Evolutionary conservation across 1,139 yeast species (phyloP), one percentile per base, ranked within the genome.

Genomic region (Yamadazyma oceani): DNA sequence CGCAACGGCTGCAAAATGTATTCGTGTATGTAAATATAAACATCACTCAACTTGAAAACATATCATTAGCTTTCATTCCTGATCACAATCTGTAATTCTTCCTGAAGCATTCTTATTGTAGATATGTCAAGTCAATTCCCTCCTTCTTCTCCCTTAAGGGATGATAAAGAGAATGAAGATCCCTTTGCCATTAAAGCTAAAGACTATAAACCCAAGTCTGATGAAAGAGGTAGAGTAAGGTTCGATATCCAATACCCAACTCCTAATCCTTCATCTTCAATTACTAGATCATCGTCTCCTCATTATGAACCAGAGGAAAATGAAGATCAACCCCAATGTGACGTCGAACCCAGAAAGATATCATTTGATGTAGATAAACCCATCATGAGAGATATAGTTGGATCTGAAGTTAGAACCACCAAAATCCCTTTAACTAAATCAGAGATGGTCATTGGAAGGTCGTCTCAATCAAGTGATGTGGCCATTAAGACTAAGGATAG

Each of bases 101-200:
- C n/a, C n/a, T n/a, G n/a, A n/a, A n/a, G n/a, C n/a, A n/a, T n/a
- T n/a, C n/a, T n/a, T n/a, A n/a, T n/a, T n/a, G n/a, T n/a, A n/a
- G 19, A 7, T 8, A 41, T 41, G 41, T 55, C 57, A 3, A 31
- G 41, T 34, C 80, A 72, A 53, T 80, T 78, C 55, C 85, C 84
- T 10, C 86, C 86, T 15, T 79, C 85, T 19, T 80, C 85, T 22
- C 85, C 86, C 2, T 67, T 78, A 42, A 55, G 69, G 38, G 64
- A 63, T 39, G 56, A 53, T 31, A 50, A 49, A 28, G 53, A 46
- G 15, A 41, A 36, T 13, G 49, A 50, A 26, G 64, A 61, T 23
- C 61, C 64, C 6, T 54, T 57, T 37, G 5, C 23, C 11, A 11
- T 17, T 11, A 29, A 19, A 12, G 12, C 8, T 10, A 13, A 19